Base-by-base conservation (phyloP, 179 eudicot species). In the Silene vulgaris region DNA sequence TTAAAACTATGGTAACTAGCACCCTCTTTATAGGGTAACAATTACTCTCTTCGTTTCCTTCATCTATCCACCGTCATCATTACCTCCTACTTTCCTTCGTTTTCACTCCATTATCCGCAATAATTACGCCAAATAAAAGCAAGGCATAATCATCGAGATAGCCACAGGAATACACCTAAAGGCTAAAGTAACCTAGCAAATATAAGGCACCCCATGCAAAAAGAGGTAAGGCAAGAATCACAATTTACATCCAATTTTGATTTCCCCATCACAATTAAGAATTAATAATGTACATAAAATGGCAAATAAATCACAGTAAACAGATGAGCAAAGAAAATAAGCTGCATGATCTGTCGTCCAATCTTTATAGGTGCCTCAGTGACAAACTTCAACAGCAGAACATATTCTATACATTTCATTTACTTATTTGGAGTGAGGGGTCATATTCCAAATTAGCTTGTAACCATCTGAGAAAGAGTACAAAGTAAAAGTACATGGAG, bases 201-300 rank as follows among this genome's bases (percentile, higher is more conserved):
- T 16, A 30, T 40, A 71, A 37, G 54, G 43, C 72, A 70, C 50
- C 48, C 65, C 57, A 69, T 60, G 61, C 64, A 26, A 63, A 62
- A 6, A 1, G 48, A 35, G 14, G 64, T 45, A 59, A 21, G 29
- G 2, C 66, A 8, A 43, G 16, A 43, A 1, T 21, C 28, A 8
- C 48, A 20, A 43, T 26, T 1, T 30, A 72, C 16, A 50, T 56
- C 30, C 52, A 28, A 17, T 19, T 45, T 37, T 2, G 7, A 40
- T 29, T 14, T 32, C 0, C 3, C 40, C 37, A 64, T 64, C n/a
- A 21, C 17, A 26, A 48, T 2, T 64, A 35, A 65, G 2, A 21
- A 72, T 37, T 71, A 64, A 45, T 20, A 14, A 5, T 29, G 52
- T 50, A 48, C 61, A 40, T 8, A 40, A 40, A 40, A 40, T 40